Percentiles rank a stretch among this genome's conserved stretches.
Conservation (phyloP, 2,329 filamentous ascomycete species). For the Rhexocercosporidium sp. region DNA sequence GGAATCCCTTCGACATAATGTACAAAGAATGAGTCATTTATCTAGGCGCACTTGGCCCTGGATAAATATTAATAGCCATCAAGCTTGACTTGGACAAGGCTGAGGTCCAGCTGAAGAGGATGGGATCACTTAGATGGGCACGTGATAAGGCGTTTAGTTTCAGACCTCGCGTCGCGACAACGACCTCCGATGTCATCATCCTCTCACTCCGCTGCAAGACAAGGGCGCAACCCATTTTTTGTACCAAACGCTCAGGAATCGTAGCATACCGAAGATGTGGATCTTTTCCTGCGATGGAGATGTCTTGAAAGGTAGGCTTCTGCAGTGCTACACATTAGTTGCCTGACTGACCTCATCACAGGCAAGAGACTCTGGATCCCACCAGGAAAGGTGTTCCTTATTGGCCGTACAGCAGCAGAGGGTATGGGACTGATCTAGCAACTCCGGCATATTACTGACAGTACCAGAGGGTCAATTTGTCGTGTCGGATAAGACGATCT, state of each 20-base stretch:
- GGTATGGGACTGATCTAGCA: conserved; percentile 49
- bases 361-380: conserved; percentile 81
- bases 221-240: background rate
- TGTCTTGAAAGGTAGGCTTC: conserved; percentile 52
- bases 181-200: background rate
- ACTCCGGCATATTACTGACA: conserved; percentile 3
- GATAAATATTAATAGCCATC: too few species aligned
- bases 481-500: conserved; percentile 83
- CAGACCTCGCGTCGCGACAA: background rate
- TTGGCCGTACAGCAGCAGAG: conserved; percentile 77
- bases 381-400: conserved; percentile 83
- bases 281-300: conserved; percentile 59
- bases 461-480: conserved; percentile 65
- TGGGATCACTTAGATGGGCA: background rate
- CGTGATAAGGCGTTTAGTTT: background rate
- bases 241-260: too few species aligned
- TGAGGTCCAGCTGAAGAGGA: background rate
- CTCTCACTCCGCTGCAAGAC: background rate
- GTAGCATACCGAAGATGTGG: conserved; percentile 51
- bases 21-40: too few species aligned
- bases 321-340: background rate
- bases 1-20: too few species aligned
- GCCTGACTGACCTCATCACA: conserved; percentile 40
- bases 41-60: background rate
- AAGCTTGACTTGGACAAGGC: background rate